phyloP scores from a whole-genome alignment of 805 yeast species.

The Barnettozyma sp. region DNA sequence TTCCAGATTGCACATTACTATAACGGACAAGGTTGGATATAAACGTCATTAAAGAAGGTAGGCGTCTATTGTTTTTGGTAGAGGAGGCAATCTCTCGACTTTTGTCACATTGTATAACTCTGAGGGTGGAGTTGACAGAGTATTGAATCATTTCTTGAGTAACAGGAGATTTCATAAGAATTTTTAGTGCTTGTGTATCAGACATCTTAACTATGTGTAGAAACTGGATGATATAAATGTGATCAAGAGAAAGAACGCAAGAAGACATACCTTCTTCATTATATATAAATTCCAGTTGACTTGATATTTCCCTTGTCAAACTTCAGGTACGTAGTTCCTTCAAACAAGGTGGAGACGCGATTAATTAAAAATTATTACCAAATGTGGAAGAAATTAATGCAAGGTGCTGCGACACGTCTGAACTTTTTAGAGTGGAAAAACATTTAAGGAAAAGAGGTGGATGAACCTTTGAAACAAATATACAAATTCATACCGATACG shows the following conservation, averaged over 20 bases:
- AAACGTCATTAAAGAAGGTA: slow-evolving; percentile 69
- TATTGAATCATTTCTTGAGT: slow-evolving; percentile 70
- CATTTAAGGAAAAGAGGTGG: neutral
- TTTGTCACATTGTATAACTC: slow-evolving; percentile 55
- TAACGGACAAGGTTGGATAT: slow-evolving; percentile 64
- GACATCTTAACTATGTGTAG: slow-evolving; percentile 27
- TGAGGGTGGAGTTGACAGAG: slow-evolving; percentile 57
- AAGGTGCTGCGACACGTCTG: neutral
- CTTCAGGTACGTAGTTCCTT: neutral
- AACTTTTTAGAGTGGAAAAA: neutral
- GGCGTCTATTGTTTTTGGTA: slow-evolving; percentile 9
- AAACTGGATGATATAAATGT: neutral
- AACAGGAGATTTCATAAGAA: slow-evolving; percentile 58
- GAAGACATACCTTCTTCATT: no score
- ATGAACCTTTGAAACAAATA: neutral
- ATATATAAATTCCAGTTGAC: neutral
- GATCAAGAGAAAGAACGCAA: neutral
- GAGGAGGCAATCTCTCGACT: slow-evolving; percentile 25
- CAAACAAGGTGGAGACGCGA: slow-evolving; percentile 2
- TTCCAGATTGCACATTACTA: slow-evolving; percentile 76
- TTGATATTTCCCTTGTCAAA: neutral
- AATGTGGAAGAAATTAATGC: slow-evolving; percentile 1
- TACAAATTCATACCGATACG: no score
- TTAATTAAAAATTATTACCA: slow-evolving; percentile 4
- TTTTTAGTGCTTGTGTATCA: slow-evolving; percentile 49